Conservation (phyloP, 257 asterid species). For the Solanum stenotomum region DNA sequence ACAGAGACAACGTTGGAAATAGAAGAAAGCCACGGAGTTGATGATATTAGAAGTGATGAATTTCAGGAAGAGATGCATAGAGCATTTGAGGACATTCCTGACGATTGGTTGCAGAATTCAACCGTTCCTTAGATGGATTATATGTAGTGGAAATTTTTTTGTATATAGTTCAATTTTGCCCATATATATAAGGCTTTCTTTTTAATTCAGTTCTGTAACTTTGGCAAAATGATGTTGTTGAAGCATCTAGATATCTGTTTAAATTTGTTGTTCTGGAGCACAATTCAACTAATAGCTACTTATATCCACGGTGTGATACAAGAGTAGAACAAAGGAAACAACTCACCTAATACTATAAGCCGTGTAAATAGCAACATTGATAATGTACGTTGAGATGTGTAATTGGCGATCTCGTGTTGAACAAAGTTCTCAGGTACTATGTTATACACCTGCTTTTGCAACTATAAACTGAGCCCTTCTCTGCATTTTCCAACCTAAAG, state of each 20-base stretch:
- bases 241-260: background rate
- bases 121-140: too few species aligned
- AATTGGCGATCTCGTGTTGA: slow-evolving; percentile 67
- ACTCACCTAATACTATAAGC: background rate
- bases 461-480: background rate
- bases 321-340: background rate
- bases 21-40: too few species aligned
- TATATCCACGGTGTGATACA: background rate
- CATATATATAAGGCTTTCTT: background rate
- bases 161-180: too few species aligned
- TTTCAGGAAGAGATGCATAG: too few species aligned
- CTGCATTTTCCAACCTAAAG: background rate
- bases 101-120: too few species aligned
- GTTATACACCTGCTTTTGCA: background rate
- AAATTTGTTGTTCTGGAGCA: background rate
- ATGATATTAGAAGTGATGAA: too few species aligned
- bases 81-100: too few species aligned
- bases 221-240: background rate
- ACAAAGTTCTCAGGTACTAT: slow-evolving; percentile 71
- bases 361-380: background rate
- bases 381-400: slow-evolving; percentile 19
- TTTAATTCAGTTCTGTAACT: background rate
- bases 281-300: background rate
- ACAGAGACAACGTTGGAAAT: too few species aligned
- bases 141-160: too few species aligned